Percentiles rank a stretch among this genome's conserved stretches.
These are phyloP conservation scores for Brassica juncea DNA, from an alignment of 345 rosid species.

Conservation along the genomic window DNA sequence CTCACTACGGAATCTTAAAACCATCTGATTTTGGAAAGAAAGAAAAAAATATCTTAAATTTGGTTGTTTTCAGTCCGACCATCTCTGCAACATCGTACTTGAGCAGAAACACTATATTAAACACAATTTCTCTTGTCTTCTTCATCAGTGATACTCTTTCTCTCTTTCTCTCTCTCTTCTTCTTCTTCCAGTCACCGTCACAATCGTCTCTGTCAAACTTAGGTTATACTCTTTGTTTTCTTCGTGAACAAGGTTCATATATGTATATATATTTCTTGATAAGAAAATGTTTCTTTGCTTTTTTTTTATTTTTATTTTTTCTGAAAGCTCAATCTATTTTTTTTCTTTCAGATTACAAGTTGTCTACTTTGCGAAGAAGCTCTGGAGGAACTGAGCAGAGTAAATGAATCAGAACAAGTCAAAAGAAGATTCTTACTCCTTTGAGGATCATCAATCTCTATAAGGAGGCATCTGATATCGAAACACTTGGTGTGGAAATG, in stretches of 20 bases:
- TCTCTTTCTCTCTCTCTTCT: constrained; percentile 7
- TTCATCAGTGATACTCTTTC: constrained; percentile 1
- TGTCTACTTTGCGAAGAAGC: not conserved
- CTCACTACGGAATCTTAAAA: constrained; percentile 18
- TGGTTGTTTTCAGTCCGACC: constrained; percentile 29
- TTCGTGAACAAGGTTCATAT: constrained; percentile 24
- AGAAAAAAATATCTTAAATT: not conserved
- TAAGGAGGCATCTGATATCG: constrained; percentile 2
- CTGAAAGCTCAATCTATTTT: constrained; percentile 14
- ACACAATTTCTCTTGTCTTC: constrained; percentile 20
- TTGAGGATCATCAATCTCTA: not conserved
- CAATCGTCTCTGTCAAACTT: constrained; percentile 9
- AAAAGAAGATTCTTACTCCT: constrained; percentile 5
- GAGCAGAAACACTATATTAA: constrained; percentile 27
- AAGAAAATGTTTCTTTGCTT: not conserved
- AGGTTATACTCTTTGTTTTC: constrained; percentile 25
- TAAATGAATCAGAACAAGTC: constrained; percentile 9
- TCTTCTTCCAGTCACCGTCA: constrained; percentile 13
- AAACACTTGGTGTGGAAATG: constrained; percentile 22
- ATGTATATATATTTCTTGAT: not conserved
- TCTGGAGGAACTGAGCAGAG: constrained; percentile 1
- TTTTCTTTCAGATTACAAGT: not conserved
- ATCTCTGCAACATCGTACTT: constrained; percentile 42
- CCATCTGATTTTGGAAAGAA: constrained; percentile 15
- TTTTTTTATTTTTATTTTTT: not conserved